phyloP scores from a whole-genome alignment of 2,329 filamentous ascomycete species.

The Xylariales sp. region DNA sequence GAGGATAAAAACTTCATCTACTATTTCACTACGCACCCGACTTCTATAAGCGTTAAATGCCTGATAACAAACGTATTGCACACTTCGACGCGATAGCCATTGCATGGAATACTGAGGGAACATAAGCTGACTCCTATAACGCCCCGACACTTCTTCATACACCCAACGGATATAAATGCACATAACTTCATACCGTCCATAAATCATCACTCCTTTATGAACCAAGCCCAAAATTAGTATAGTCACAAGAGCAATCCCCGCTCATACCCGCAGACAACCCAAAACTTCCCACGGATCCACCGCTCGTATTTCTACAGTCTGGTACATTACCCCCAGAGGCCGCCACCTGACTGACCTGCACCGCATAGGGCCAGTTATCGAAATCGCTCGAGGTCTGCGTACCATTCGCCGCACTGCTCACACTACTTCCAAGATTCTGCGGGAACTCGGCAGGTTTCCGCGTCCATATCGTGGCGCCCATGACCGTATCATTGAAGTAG shows the following conservation, averaged over 20 bases:
- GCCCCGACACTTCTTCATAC: too few relatives aligned
- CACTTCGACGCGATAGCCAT: too few relatives aligned
- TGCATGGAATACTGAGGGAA: too few relatives aligned
- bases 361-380: constrained; percentile 52
- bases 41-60: too few relatives aligned
- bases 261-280: constrained; percentile 18
- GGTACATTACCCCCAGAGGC: constrained; percentile 44
- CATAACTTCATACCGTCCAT: too few relatives aligned
- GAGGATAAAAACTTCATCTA: too few relatives aligned
- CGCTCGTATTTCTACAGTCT: constrained; percentile 42
- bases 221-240: constrained; percentile 31
- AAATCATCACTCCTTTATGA: too few relatives aligned
- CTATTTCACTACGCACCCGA: too few relatives aligned
- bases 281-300: constrained; percentile 32
- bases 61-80: too few relatives aligned
- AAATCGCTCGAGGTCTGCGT: constrained; percentile 30
- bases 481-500: constrained; percentile 50
- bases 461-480: constrained; percentile 59
- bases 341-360: constrained; percentile 50
- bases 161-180: too few relatives aligned
- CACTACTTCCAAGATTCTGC: constrained; percentile 15
- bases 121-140: too few relatives aligned
- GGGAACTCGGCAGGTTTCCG: constrained; percentile 28
- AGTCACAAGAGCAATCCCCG: constrained; percentile 34
- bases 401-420: constrained; percentile 11